Conservation (phyloP, 73 alveolate species). For the Paramecium primaurelia region DNA sequence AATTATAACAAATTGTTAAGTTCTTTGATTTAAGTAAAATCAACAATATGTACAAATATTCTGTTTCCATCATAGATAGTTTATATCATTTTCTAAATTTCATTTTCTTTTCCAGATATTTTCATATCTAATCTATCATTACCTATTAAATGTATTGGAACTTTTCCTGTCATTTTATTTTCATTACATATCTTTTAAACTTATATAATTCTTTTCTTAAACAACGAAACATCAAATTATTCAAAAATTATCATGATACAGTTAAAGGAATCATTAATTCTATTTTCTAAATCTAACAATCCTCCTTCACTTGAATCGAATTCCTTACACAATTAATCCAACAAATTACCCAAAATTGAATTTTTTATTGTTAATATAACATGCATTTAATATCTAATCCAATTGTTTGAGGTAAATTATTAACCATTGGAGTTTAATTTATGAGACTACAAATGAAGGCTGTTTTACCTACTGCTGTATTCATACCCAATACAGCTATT, state of each 20-base stretch:
- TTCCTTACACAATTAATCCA: neutral
- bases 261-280: constrained; percentile 3
- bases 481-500: constrained; percentile 53
- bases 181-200: constrained; percentile 4
- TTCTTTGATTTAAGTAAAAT: constrained; percentile 21
- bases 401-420: neutral
- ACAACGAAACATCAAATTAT: neutral
- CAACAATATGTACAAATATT: constrained; percentile 1
- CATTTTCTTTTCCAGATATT: constrained; percentile 24
- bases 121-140: constrained; percentile 46
- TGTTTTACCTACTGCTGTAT: constrained; percentile 21
- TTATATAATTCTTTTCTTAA: neutral
- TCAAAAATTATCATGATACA: constrained; percentile 18
- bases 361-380: neutral
- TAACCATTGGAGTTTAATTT: neutral
- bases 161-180: neutral
- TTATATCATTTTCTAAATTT: neutral
- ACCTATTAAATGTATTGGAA: constrained; percentile 11
- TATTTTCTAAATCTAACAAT: neutral
- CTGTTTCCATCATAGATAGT: constrained; percentile 14
- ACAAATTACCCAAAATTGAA: constrained; percentile 34
- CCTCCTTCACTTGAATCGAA: constrained; percentile 11
- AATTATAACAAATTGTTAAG: constrained; percentile 5
- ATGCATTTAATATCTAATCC: constrained; percentile 12
- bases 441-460: constrained; percentile 23